Evolutionary conservation across 495 filamentous ascomycete species (phyloP).

Genomic region (Tuber microsphaerosporum): DNA sequence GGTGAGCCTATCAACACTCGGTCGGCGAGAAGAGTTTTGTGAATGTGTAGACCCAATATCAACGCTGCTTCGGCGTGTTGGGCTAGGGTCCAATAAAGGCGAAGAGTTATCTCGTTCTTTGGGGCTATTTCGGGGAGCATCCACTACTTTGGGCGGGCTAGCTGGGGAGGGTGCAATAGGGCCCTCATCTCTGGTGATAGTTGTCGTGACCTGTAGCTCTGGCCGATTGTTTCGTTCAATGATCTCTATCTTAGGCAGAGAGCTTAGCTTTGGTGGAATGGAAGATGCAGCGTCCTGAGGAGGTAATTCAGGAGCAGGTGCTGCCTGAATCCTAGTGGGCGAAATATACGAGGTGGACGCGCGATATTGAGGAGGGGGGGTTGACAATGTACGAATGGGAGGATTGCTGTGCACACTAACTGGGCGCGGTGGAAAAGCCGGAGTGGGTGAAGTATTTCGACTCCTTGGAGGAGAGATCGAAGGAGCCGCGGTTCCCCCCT

Average conservation of each 20-base stretch:
- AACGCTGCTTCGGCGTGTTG: conserved; percentile 22
- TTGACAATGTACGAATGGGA: conserved; percentile 29
- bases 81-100: not conserved
- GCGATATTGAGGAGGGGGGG: conserved; percentile 19
- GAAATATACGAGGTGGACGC: conserved; percentile 17
- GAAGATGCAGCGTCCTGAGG: conserved; percentile 6
- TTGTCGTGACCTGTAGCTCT: conserved; percentile 40
- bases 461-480: conserved; percentile 21
- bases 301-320: conserved; percentile 2
- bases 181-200: conserved; percentile 30
- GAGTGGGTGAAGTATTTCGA: conserved; percentile 35
- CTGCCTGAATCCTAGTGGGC: conserved; percentile 11
- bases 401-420: conserved; percentile 26
- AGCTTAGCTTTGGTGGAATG: conserved; percentile 16
- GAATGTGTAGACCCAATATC: conserved; percentile 19
- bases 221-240: conserved; percentile 38
- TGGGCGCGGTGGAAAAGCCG: conserved; percentile 22
- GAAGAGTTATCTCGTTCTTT: not conserved
- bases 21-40: conserved; percentile 23
- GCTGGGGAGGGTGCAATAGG: not conserved
- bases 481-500: conserved; percentile 23
- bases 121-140: not conserved
- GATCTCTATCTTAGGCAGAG: conserved; percentile 32
- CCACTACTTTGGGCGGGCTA: not conserved
- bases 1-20: conserved; percentile 23